Base-by-base conservation (phyloP, 164 flowering plant species). In the Vitis rupestris region DNA sequence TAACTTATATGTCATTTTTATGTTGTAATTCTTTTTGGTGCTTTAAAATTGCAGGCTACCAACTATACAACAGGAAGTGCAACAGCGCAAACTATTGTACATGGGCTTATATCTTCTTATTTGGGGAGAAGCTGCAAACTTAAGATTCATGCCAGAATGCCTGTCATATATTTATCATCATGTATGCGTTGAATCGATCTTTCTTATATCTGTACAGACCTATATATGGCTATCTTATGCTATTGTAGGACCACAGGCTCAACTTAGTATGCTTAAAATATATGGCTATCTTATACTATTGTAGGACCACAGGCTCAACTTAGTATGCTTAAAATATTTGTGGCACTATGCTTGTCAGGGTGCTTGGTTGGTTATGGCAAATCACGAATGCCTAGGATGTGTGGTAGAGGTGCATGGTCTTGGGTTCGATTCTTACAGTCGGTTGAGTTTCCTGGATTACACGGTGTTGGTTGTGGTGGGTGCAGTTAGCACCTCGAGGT, bases 81-180 rank as follows among this genome's bases (percentile, higher is more conserved):
- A 93, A 58, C 99, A 95, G 73, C 89, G 98, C 11, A 93, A 93
- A 70, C 79, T 96, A 31, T 80, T 96, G 59, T 96, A 93, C 67
- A 91, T 93, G 97, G 95, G 93, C 27, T 81, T 96, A 14, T 91
- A 88, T 85, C 94, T 96, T 80, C 86, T 96, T 19, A 96, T 96
- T 52, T 96, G 99, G 99, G 99, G 99, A 2, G 98, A 96, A 78
- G 98, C 99, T 70, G 97, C 99, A 64, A 96, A 96, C 78, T 73
- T 96, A 71, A 83, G 99, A 84, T 96, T 93, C 87, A 90, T 96
- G 98, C 99, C 99, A 13, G 99, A 96, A 70, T 96, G 99, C 78
- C 93, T 96, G 59, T 96, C 98, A 80, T 96, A 96, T 66, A 96
- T 96, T 31, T 96, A 93, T 79, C 99, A 96, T 82, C 97, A 91